Evolutionary conservation across 257 asterid species (phyloP), one percentile per base, ranked within the genome.

Genomic region (Nicotiana paniculata): DNA sequence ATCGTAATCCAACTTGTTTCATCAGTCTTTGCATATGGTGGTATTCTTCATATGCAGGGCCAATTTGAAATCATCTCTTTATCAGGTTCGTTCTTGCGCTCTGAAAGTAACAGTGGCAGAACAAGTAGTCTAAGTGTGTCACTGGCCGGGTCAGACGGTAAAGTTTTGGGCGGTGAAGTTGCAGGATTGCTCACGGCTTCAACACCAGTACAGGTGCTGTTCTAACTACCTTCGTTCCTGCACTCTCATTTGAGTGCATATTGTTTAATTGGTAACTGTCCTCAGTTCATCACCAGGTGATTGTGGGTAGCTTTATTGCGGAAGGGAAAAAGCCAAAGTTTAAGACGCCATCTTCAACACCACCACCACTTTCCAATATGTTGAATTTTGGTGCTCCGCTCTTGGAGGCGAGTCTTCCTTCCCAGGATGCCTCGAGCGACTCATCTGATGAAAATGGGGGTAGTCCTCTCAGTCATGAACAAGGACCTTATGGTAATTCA

Each of bases 141-240:
- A 0, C 64, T 95, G 87, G 94, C 98, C 69, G 94, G 97, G 30
- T 30, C 92, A 35, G 97, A 92, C 57, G 97, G 95, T 30, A 86
- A 87, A 70, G 97, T 95, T 53, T 77, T 93, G 90, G 99, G 98
- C 26, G 99, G 99, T 53, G 94, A 91, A 77, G 98, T 95, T 78
- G 92, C 92, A 28, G 98, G 98, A 82, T 21, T 79, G 80, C 97
- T 95, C n/a, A 84, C 84, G 87, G 99, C 99, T 65, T 97, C 97
- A 48, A 82, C 99, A 26, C 87, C 91, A 0, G 92, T 92, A 53
- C 99, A 95, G 97, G 98, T 93, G 83, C 18, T 51, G 58, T 69
- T 57, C 53, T 12, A 51, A 24, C 30, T 46, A 43, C 48, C 1
- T 59, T 28, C 58, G 13, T 55, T 18, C 33, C 13, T 30, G 6